Evolutionary conservation across 345 rosid species (phyloP), one percentile per base, ranked within the genome.

Genomic region (Euphorbia tirucalli): DNA sequence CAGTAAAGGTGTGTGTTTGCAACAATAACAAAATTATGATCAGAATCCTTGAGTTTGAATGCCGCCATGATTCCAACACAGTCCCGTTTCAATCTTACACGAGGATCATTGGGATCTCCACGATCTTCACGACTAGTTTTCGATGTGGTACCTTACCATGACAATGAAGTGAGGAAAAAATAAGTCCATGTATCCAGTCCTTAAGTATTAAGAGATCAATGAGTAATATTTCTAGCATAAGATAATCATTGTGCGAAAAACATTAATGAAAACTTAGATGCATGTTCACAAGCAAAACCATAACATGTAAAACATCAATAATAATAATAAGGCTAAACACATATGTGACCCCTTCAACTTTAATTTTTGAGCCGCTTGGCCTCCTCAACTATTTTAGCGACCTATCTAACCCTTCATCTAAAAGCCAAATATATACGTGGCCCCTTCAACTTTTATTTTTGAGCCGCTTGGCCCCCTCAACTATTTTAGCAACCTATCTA

Each of bases 31-130:
- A 89, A 39, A 75, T 83, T 89, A 67, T 72, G 79, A 75, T 83
- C 86, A 24, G 82, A 80, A 74, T 87, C 81, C 58, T 79, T 88
- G 80, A 95, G 85, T 82, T 77, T 85, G 71, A 92, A 90, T 71
- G 97, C 99, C 81, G 94, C 90, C 92, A 90, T 86, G 65, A 90
- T 84, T 74, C 97, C 99, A 63, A 95, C 94, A 79, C 97, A 92
- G 70, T 95, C 93, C 0, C 96, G 96, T 75, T 86, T 89, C 58
- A 90, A 81, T 84, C 98, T 87, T 72, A 92, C 86, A 49, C 65
- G 69, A 66, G 91, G 96, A 74, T 95, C 98, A 77, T 85, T 82
- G 62, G 89, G 89, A 87, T 96, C 98, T 74, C 90, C 91, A 60
- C 59, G 78, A 67, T 82, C 86, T 78, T 83, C 73, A 18, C 70